These are phyloP conservation scores for Luvunga scandens DNA, from an alignment of 345 rosid species.

Conservation along the genomic window DNA sequence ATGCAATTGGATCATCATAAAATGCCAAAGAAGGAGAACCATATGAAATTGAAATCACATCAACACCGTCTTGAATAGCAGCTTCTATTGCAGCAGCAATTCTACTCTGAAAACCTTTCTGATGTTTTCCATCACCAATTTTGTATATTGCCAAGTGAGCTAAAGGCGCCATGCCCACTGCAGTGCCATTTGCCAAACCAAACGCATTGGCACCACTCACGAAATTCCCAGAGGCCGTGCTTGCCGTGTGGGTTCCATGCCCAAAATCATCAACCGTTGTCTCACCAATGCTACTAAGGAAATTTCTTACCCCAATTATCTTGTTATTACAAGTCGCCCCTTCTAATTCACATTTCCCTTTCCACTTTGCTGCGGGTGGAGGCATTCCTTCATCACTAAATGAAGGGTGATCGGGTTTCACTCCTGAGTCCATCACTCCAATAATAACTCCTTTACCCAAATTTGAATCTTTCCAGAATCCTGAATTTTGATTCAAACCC, in stretches of 20 bases:
- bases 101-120: too few species aligned
- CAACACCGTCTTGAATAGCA: conserved; percentile 23
- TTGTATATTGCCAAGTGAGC: too few species aligned
- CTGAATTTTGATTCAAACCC: conserved; percentile 38
- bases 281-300: neutral
- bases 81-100: too few species aligned
- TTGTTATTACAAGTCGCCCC: conserved; percentile 46
- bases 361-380: too few species aligned
- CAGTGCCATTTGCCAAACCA: too few species aligned
- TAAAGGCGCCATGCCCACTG: too few species aligned
- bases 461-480: conserved; percentile 39
- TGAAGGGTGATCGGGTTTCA: conserved; percentile 38
- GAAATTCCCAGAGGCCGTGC: too few species aligned
- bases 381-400: too few species aligned
- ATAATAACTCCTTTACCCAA: conserved; percentile 51
- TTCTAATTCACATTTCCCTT: neutral
- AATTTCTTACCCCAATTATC: conserved; percentile 56
- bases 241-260: too few species aligned
- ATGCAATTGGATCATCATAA: conserved; percentile 31
- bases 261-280: too few species aligned
- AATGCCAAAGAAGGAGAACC: conserved; percentile 38
- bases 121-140: too few species aligned
- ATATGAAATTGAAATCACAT: conserved; percentile 49
- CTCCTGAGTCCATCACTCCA: conserved; percentile 52
- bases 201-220: too few species aligned